Evolutionary conservation across 2,329 filamentous ascomycete genomes (phyloP), one percentile per base, ranked within the genome.

Genomic region (Pseudogymnoascus sp.): DNA sequence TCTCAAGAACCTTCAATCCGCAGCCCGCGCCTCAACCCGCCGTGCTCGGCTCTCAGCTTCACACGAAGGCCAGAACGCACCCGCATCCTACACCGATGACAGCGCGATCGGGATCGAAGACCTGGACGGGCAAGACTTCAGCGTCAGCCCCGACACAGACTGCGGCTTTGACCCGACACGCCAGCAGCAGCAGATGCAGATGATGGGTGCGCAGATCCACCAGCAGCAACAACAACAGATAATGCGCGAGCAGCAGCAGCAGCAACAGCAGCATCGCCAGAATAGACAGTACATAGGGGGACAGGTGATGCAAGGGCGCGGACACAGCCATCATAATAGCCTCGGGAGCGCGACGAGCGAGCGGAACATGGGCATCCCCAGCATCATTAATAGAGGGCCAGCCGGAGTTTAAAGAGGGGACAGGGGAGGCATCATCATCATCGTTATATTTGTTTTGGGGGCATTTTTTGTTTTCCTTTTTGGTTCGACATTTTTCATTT

Each of bases 1-100:
- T 37, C 79, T 93, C 69, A 93, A 92, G 77, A 92, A 90, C 74
- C 82, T 94, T 64, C 86, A 88, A 73, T 85, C 86, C 69, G 84
- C 85, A 61, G 82, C 86, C 67, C 84, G 89, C 66, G 82, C 86
- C 63, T 84, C 83, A 64, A 80, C 83, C 64, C 84, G 86, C 67
- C 86, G 86, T 70, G 86, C 86, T 77, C 84, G 83, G 65, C 76
- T 83, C 69, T 82, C 66, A 82, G 75, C 65, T 25, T 60, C 62
- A 63, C 56, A 63, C 40, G 76, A 61, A 75, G 79, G 66, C 70
- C 64, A 66, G 53, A 63, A 70, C 42, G 68, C 63, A 63, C 59
- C 40, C 16, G n/a, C 25, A 18, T 25, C 50, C 65, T 70, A 77
- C 68, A 73, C 40, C 77, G 87, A 89, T 77, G 88, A 91, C 77